Conservation (phyloP, 768 basidiomycete species). For the Serendipita indica region DNA sequence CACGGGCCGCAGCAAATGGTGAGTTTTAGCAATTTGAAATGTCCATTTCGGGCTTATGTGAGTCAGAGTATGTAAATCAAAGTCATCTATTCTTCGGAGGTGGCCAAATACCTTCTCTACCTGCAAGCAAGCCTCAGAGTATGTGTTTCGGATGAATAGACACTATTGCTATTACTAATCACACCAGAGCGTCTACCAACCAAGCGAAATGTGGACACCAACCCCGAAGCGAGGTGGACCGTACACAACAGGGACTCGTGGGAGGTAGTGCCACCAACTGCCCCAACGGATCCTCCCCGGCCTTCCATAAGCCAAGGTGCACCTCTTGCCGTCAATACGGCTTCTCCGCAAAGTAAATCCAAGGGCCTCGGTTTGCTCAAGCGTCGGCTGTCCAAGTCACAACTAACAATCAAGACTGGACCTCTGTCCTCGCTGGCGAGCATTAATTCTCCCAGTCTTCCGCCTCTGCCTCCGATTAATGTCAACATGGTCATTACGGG, state of each 20-base stretch:
- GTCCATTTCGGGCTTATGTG: neutral
- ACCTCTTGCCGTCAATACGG: neutral
- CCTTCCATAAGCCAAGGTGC: neutral
- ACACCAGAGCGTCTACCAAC: neutral
- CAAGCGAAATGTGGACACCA: neutral
- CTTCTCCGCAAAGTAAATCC: neutral
- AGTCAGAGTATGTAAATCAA: neutral
- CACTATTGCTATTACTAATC: neutral
- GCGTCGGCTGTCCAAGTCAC: neutral
- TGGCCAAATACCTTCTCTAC: neutral
- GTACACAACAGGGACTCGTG: neutral
- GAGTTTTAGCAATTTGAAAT: neutral
- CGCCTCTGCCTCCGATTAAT: neutral
- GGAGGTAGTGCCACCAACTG: neutral
- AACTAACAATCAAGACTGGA: neutral
- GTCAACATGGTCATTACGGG: constrained; percentile 1
- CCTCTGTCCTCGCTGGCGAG: neutral
- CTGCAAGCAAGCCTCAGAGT: neutral
- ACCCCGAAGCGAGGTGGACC: neutral
- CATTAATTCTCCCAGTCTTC: neutral
- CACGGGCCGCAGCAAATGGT: neutral
- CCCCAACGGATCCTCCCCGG: neutral
- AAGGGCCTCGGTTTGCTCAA: neutral
- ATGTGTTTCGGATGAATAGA: neutral
- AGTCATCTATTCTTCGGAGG: neutral